Evolutionary conservation across 2,329 filamentous ascomycete species (phyloP).

Genomic region (Aspergillus udagawae): DNA sequence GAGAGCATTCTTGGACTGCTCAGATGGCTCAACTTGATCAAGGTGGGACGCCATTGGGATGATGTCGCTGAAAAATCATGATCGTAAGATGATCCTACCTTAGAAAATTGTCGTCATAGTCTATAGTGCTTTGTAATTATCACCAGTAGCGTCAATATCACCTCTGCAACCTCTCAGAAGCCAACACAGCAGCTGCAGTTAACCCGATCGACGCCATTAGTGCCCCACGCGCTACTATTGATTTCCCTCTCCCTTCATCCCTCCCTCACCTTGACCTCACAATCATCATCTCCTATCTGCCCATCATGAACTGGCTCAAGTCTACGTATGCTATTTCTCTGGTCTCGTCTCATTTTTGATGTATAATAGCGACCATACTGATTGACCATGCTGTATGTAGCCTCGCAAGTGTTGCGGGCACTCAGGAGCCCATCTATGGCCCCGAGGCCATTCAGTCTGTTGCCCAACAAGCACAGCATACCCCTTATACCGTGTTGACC

Average conservation of each 20-base stretch:
- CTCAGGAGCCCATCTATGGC: conserved; percentile 93
- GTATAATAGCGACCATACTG: conserved; percentile 43
- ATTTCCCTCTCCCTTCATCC: conserved; percentile 24
- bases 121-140: not conserved
- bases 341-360: conserved; percentile 11
- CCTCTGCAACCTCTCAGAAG: too few species aligned
- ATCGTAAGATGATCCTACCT: not conserved
- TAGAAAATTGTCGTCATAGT: not conserved
- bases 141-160: not conserved
- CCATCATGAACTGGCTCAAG: conserved; percentile 93
- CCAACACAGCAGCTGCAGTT: not conserved
- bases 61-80: not conserved
- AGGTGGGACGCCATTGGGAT: not conserved
- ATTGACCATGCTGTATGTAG: conserved; percentile 46
- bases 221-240: conserved; percentile 32
- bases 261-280: not conserved
- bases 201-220: conserved; percentile 15
- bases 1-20: not conserved
- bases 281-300: conserved; percentile 19
- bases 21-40: too few species aligned
- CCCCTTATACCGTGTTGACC: conserved; percentile 73
- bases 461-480: conserved; percentile 71
- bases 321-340: conserved; percentile 63
- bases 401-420: conserved; percentile 78
- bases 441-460: conserved; percentile 83